Percentiles rank a stretch among this genome's conserved stretches.
Conservation (phyloP, 148 eudicot genomes). For the Silene latifolia region DNA sequence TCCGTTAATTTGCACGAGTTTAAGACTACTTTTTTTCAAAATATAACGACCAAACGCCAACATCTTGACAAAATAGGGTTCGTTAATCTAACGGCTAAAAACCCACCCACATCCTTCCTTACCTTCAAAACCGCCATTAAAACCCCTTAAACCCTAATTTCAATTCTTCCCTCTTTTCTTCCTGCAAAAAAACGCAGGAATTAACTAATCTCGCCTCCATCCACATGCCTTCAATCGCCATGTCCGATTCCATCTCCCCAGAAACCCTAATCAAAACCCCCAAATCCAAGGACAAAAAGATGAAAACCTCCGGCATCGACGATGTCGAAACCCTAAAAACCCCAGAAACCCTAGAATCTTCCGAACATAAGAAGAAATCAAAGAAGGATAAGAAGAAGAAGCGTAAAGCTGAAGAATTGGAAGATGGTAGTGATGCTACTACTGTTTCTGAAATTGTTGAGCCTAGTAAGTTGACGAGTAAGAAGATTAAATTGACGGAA, state of each 20-base stretch:
- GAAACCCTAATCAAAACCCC: constrained; percentile 5
- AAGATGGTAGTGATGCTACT: constrained; percentile 32
- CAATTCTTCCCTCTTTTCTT: constrained; percentile 16
- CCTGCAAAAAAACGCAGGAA: neutral
- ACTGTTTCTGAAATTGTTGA: constrained; percentile 44
- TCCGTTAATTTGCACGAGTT: too few relatives aligned
- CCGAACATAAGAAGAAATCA: constrained; percentile 27
- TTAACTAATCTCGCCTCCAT: neutral
- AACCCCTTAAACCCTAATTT: constrained; percentile 35
- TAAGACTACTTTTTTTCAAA: too few relatives aligned
- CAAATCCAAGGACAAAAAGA: constrained; percentile 36
- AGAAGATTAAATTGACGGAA: constrained; percentile 31
- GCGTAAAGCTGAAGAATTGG: constrained; percentile 41
- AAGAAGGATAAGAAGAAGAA: constrained; percentile 42
- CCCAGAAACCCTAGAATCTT: neutral
- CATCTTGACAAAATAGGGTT: neutral
- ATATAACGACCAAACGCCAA: neutral
- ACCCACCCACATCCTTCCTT: neutral
- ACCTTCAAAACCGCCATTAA: constrained; percentile 23
- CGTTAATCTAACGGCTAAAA: constrained; percentile 33
- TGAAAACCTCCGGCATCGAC: constrained; percentile 5
- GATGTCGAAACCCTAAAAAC: constrained; percentile 7
- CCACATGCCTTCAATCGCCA: constrained; percentile 43
- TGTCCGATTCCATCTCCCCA: constrained; percentile 26
- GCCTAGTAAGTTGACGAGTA: constrained; percentile 34